Evolutionary conservation across 2,329 filamentous ascomycete genomes (phyloP).

Genomic region (Aspergillus brasiliensis): DNA sequence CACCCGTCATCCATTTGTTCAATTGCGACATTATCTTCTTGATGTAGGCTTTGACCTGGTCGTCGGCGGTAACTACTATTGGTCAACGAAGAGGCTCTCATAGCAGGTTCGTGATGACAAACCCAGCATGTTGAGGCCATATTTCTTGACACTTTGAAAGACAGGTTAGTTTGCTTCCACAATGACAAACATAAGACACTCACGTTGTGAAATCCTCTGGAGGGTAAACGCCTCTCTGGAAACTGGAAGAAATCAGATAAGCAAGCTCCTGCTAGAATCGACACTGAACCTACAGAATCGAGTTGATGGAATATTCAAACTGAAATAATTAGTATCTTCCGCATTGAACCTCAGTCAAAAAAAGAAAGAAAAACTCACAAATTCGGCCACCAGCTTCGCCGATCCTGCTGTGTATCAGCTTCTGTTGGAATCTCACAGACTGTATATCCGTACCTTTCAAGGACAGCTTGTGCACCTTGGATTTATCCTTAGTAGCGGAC

Average conservation of each 20-base stretch:
- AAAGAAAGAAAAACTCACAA: conserved; percentile 61
- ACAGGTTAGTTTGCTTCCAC: conserved; percentile 3
- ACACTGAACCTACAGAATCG: conserved; percentile 71
- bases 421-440: background rate
- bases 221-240: conserved; percentile 81
- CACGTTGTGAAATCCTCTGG: conserved; percentile 95
- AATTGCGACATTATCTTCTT: conserved; percentile 99
- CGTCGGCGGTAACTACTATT: conserved; percentile 78
- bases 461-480: conserved; percentile 92
- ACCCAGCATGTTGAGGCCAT: conserved; percentile 97
- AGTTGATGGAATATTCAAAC: conserved; percentile 98
- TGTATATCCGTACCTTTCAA: conserved; percentile 42
- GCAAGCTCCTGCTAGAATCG: conserved; percentile 14
- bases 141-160: conserved; percentile 78
- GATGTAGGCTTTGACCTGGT: conserved; percentile 98
- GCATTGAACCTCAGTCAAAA: background rate
- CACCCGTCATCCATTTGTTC: conserved; percentile 95
- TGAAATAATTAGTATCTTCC: conserved; percentile 34
- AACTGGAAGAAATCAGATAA: conserved; percentile 53
- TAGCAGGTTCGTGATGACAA: conserved; percentile 25
- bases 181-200: conserved; percentile 29
- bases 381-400: conserved; percentile 89
- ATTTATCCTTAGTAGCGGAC: conserved; percentile 64
- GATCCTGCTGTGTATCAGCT: conserved; percentile 55
- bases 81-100: conserved; percentile 17